phyloP scores from a whole-genome alignment of 139 green algal genomes.

The Volvox reticuliferus region DNA sequence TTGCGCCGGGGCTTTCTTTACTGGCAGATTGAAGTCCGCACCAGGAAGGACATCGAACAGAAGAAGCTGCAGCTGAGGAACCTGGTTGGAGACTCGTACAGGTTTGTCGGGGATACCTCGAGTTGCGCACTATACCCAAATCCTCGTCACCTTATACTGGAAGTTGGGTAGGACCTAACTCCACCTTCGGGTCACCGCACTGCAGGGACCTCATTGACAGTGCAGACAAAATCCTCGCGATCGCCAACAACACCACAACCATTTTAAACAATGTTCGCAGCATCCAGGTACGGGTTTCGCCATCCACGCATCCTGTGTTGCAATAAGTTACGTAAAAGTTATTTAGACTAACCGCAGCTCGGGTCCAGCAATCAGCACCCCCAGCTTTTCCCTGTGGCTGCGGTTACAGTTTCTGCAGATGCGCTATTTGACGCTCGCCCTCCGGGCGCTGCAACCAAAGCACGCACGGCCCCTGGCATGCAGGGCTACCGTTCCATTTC shows the following conservation, averaged over 20 bases:
- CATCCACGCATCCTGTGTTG: too few relatives aligned
- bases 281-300: slow-evolving; percentile 66
- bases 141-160: too few relatives aligned
- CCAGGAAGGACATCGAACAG: slow-evolving; percentile 87
- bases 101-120: slow-evolving; percentile 48
- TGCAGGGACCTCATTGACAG: slow-evolving; percentile 94
- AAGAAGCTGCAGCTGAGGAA: slow-evolving; percentile 91
- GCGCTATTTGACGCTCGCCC: too few relatives aligned
- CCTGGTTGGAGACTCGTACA: slow-evolving; percentile 92
- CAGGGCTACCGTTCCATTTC: too few relatives aligned
- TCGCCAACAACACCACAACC: slow-evolving; percentile 73
- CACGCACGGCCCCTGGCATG: too few relatives aligned
- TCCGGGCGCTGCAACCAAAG: too few relatives aligned
- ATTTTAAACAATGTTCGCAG: slow-evolving; percentile 71
- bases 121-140: background rate
- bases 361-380: too few relatives aligned
- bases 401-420: too few relatives aligned
- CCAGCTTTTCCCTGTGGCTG: too few relatives aligned
- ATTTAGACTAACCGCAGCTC: too few relatives aligned
- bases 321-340: too few relatives aligned
- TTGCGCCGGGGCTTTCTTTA: background rate
- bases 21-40: slow-evolving; percentile 83
- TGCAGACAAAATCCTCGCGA: slow-evolving; percentile 91
- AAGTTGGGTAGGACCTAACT: too few relatives aligned
- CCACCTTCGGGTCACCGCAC: background rate